These are phyloP conservation scores for Juglanconis sp. DNA, from an alignment of 2,329 filamentous ascomycete genomes.

Conservation along the genomic window DNA sequence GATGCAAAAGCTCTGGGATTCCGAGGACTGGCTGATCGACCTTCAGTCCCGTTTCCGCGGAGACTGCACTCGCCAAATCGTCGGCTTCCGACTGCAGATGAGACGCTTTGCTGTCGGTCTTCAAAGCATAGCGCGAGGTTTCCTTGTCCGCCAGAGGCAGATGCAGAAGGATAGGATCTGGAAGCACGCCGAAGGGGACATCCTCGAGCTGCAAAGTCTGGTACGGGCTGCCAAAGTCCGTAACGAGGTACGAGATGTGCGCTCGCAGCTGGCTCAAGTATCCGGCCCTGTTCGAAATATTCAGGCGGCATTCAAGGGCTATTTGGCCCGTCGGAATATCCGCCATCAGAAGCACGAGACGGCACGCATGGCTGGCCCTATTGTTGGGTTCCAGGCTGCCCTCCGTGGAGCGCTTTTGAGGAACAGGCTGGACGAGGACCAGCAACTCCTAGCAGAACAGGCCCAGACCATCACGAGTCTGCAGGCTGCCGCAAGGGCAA, in stretches of 20 bases:
- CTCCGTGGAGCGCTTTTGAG: slow-evolving; percentile 62
- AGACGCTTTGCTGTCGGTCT: slow-evolving; percentile 72
- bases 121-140: slow-evolving; percentile 75
- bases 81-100: slow-evolving; percentile 80
- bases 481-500: slow-evolving; percentile 65
- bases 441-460: slow-evolving; percentile 49
- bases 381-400: slow-evolving; percentile 62
- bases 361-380: slow-evolving; percentile 45
- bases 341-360: slow-evolving; percentile 55
- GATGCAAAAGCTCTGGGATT: slow-evolving; percentile 90
- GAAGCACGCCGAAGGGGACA: slow-evolving; percentile 66
- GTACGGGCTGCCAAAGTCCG: slow-evolving; percentile 67
- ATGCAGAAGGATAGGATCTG: slow-evolving; percentile 63
- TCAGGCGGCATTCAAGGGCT: slow-evolving; percentile 65
- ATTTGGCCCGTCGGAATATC: slow-evolving; percentile 58
- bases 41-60: slow-evolving; percentile 85
- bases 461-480: slow-evolving; percentile 50
- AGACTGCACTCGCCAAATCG: slow-evolving; percentile 80
- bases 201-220: slow-evolving; percentile 79
- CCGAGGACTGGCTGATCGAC: slow-evolving; percentile 73
- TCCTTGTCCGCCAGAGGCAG: slow-evolving; percentile 65
- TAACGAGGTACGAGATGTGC: slow-evolving; percentile 53
- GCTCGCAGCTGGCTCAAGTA: slow-evolving; percentile 58
- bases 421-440: slow-evolving; percentile 51
- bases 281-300: slow-evolving; percentile 63